Base-by-base conservation (phyloP, 352 stramenopile species). In the Phytophthora ohioensis region DNA sequence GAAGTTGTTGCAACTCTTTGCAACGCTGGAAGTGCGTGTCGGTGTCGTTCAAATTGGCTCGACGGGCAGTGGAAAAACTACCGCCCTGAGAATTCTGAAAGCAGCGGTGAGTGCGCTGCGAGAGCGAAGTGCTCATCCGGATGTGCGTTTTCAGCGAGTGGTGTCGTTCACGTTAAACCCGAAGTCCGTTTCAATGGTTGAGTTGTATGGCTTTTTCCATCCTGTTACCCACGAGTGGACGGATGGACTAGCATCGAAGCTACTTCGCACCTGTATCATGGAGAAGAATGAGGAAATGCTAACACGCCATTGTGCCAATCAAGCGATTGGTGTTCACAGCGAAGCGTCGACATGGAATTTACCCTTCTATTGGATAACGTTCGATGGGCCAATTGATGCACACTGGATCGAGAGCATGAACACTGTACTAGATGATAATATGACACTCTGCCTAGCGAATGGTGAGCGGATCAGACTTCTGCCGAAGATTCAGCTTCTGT, bases 1-100 rank as follows among this genome's bases (percentile, higher is more conserved):
- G 36, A 98, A 98, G 66, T 74, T 97, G 3, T 69, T 98, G 11
- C 91, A 98, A 64, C 71, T 98, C 35, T 98, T 98, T 65, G 92
- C 94, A 45, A 97, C 94, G 3, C 80, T 98, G 17, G 89, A 98
- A 58, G 93, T 98, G 27, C 91, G 95, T 6, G 83, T 97, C 38
- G 95, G 94, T 4, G 76, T 96, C 13, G 92, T 94, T 6, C 87
- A 98, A 9, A 92, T 74, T 5, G 90, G 90, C 1, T 64, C 72
- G 0, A 90, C 82, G 17, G 88, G 90, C 2, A 91, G 83, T 57
- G 90, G 90, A 4, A 97, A 97, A 68, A 92, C 75, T 21, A 84
- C 71, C 0, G 79, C 81, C 5, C 58, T 80, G 31, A 58, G 49
- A 7, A 75, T 92, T 30, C 57, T 95, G 4, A 85, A 71, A 35